Conservation (phyloP, 176 grass and related monocot species). For the Cocos nucifera region DNA sequence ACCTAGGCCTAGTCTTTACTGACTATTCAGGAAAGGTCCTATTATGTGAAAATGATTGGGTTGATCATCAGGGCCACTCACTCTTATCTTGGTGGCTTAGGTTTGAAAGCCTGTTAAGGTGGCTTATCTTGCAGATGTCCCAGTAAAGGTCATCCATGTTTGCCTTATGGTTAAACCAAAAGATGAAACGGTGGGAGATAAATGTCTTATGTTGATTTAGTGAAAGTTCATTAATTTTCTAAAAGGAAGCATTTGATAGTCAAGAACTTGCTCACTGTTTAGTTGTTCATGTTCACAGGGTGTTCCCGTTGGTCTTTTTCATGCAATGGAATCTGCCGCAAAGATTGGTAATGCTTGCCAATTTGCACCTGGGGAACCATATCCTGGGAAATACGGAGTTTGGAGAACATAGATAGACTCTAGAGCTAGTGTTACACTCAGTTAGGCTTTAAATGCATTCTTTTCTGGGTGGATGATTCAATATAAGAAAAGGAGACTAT, state of each 20-base stretch:
- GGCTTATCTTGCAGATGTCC: too few relatives aligned
- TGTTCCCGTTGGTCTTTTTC: constrained; percentile 74
- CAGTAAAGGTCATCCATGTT: too few relatives aligned
- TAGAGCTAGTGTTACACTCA: neutral
- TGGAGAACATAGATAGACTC: constrained; percentile 22
- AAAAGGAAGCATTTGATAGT: neutral
- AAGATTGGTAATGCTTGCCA: constrained; percentile 69
- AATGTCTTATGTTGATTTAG: neutral
- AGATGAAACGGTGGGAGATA: too few relatives aligned
- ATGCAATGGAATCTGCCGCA: constrained; percentile 46
- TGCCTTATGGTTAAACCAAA: too few relatives aligned
- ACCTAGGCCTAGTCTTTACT: too few relatives aligned
- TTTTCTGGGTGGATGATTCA: neutral
- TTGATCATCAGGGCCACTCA: too few relatives aligned
- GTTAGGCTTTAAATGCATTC: neutral
- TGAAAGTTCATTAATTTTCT: neutral
- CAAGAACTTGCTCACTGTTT: constrained; percentile 7
- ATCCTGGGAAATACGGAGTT: constrained; percentile 59
- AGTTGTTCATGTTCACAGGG: constrained; percentile 23
- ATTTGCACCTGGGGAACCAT: constrained; percentile 60
- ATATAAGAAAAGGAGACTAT: too few relatives aligned
- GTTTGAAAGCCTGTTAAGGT: too few relatives aligned
- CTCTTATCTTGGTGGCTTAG: too few relatives aligned
- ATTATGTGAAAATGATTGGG: too few relatives aligned
- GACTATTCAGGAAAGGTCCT: too few relatives aligned